phyloP scores from a whole-genome alignment of 768 basidiomycete species.

The Neoboletus subvelutipes region DNA sequence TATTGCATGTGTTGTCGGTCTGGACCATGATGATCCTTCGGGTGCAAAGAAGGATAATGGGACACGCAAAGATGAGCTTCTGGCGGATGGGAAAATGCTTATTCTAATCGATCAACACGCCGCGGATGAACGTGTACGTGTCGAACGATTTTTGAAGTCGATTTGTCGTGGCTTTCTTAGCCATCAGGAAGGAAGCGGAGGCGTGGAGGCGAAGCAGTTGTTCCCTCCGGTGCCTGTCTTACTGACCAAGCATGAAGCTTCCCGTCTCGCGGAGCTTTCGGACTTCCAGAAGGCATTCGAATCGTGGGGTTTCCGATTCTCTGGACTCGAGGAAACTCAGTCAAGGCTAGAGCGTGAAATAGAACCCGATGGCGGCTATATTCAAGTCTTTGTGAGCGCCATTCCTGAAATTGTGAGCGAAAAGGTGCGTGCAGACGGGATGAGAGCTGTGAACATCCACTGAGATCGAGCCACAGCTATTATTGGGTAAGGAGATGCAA shows the following conservation, averaged over 20 bases:
- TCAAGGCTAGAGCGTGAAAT: conserved; percentile 21
- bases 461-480: conserved; percentile 43
- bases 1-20: conserved; percentile 65
- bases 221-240: conserved; percentile 59
- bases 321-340: conserved; percentile 31
- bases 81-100: conserved; percentile 39
- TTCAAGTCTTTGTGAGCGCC: conserved; percentile 60
- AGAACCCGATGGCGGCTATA: conserved; percentile 40
- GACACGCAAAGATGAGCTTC: conserved; percentile 13
- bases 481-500: conserved; percentile 68
- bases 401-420: conserved; percentile 73
- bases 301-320: conserved; percentile 70
- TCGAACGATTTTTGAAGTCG: conserved; percentile 76
- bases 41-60: conserved; percentile 16
- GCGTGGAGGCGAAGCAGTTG: conserved; percentile 44
- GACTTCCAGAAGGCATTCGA: conserved; percentile 49
- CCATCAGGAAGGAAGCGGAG: conserved; percentile 36
- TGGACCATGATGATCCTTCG: conserved; percentile 14
- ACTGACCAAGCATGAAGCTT: conserved; percentile 64
- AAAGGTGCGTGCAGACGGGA: conserved; percentile 44
- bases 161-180: conserved; percentile 68
- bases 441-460: background rate
- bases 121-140: conserved; percentile 93
- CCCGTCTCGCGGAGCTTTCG: conserved; percentile 41
- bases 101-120: conserved; percentile 96